Evolutionary conservation across 2,329 filamentous ascomycete genomes (phyloP).

Genomic region (Colletotrichum chlorophyti): DNA sequence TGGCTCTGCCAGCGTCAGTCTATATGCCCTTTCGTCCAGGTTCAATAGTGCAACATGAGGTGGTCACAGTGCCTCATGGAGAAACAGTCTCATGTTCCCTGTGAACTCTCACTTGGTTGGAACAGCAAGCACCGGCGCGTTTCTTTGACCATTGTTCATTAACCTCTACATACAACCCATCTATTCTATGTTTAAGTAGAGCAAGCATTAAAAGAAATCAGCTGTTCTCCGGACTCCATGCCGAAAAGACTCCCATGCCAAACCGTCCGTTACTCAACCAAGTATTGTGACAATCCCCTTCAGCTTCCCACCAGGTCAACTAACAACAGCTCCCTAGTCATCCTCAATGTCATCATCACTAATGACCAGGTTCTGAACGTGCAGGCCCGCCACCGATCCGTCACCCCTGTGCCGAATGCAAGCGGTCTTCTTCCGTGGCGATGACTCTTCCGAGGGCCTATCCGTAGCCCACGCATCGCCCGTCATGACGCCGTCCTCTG

Average conservation of each 20-base stretch:
- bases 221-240: neutral
- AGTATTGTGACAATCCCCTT: neutral
- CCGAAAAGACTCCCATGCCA: neutral
- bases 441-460: constrained; percentile 60
- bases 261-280: neutral
- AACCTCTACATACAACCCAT: neutral
- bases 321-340: constrained; percentile 3
- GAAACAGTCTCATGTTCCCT: too few species aligned
- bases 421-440: constrained; percentile 54
- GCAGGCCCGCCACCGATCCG: constrained; percentile 47
- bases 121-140: too few species aligned
- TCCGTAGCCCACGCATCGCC: constrained; percentile 68
- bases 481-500: constrained; percentile 39
- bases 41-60: too few species aligned
- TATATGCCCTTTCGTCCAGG: too few species aligned
- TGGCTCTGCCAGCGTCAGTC: too few species aligned
- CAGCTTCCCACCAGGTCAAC: neutral
- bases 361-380: constrained; percentile 72
- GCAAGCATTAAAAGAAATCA: neutral
- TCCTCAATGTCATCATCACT: constrained; percentile 90
- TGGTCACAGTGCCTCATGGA: too few species aligned
- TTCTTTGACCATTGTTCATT: too few species aligned
- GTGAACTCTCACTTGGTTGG: too few species aligned
- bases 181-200: neutral
- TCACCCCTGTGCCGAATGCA: constrained; percentile 43